Evolutionary conservation across 352 stramenopile species (phyloP), one percentile per base, ranked within the genome.

Genomic region (Phytopythium kandeliae): DNA sequence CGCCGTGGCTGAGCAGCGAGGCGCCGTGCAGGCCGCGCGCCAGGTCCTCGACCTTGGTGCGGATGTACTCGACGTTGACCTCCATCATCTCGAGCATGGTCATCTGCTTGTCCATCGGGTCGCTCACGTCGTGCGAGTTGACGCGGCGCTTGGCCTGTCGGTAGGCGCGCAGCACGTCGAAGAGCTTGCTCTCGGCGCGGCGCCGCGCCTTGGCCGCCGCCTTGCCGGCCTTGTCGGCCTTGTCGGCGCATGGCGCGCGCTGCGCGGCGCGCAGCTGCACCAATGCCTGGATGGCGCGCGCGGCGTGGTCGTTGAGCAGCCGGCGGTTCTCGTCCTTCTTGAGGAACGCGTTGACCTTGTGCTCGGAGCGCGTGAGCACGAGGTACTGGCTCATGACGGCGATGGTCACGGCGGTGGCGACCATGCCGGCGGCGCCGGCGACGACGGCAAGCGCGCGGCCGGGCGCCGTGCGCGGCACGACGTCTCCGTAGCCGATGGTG

Each of bases 11-110:
- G 28, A 71, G 56, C 33, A 71, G 47, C 38, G 28, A 17, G 10
- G 45, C 30, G 15, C n/a, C 37, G 50, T 79, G 68, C 44, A 79
- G 74, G 38, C 72, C 61, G 51, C 78, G 58, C 17, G 71, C 71
- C 16, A 90, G 55, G 36, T 86, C 74, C 60, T 90, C 76, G 48
- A 90, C 85, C 58, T 86, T 86, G 40, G 72, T 86, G 41, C 78
- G 76, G 34, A 90, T 86, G 55, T 90, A 85, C 64, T 87, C 78
- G 48, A 89, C 74, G 50, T 91, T 89, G 24, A 89, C 80, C 44
- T 91, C 78, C 77, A 91, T 86, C 76, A 86, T 89, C 60, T 91
- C 80, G 22, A 91, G 68, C 78, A 91, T 86, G 22, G 75, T 88
- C 76, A 91, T 83, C 54, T 91, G 78, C 53, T 80, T 81, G 67